These are phyloP conservation scores for Cryphonectria naterciae DNA, from an alignment of 2,329 filamentous ascomycete species.

Conservation along the genomic window DNA sequence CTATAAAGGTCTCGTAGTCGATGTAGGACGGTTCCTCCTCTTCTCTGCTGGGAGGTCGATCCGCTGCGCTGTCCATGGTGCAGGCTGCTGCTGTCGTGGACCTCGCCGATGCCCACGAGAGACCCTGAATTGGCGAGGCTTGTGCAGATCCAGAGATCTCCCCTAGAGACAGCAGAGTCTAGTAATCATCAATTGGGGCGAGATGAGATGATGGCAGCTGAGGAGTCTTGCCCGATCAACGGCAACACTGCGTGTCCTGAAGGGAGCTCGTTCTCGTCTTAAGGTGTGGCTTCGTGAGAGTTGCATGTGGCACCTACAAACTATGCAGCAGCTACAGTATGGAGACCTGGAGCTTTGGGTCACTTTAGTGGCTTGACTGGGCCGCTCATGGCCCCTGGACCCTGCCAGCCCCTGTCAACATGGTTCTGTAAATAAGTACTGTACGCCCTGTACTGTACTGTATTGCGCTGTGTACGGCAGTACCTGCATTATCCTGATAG, in stretches of 20 bases:
- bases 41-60: conserved; percentile 35
- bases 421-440: not conserved
- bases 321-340: not conserved
- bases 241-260: not conserved
- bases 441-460: not conserved
- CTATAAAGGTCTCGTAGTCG: conserved; percentile 90
- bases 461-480: not conserved
- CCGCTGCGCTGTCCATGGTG: conserved; percentile 37
- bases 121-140: not conserved
- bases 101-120: not conserved
- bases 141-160: not conserved
- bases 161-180: not conserved
- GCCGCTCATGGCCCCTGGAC: not conserved
- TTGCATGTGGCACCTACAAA: not conserved
- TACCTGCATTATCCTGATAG: not conserved
- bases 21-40: conserved; percentile 80
- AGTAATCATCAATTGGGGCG: not conserved
- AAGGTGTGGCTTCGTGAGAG: not conserved
- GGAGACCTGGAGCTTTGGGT: not conserved
- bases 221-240: not conserved
- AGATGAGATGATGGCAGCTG: not conserved
- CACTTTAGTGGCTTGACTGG: not conserved
- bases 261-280: not conserved
- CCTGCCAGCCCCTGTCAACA: not conserved
- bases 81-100: not conserved